Evolutionary conservation across 73 alveolate genomes (phyloP).

Genomic region (Paramecium biaurelia): DNA sequence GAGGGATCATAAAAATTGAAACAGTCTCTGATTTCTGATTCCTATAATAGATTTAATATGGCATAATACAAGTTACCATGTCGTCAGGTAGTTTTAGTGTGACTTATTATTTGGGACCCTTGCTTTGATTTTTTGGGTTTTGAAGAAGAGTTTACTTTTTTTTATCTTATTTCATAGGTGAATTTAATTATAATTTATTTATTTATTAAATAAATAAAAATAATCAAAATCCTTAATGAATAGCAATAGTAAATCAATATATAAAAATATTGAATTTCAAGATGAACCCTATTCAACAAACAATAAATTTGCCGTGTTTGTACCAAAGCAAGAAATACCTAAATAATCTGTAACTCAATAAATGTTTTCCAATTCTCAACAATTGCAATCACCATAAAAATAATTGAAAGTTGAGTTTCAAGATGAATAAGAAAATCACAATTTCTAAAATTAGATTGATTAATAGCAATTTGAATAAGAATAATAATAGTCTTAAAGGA

Average conservation of each 20-base stretch:
- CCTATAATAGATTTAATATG: not conserved
- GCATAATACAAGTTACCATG: constrained; percentile 6
- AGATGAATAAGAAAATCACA: not conserved
- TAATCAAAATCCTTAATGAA: not conserved
- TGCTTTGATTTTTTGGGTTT: not conserved
- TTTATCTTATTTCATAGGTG: not conserved
- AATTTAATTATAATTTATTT: not conserved
- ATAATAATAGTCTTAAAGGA: not conserved
- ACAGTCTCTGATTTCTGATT: constrained; percentile 60
- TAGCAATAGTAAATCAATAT: not conserved
- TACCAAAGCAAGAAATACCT: not conserved
- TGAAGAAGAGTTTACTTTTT: constrained; percentile 2
- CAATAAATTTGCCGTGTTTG: not conserved
- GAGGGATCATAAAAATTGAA: constrained; percentile 61
- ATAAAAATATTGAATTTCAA: not conserved
- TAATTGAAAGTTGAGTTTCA: not conserved
- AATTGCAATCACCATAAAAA: not conserved
- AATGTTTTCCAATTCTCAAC: not conserved
- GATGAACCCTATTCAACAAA: constrained; percentile 14
- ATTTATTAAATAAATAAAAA: not conserved
- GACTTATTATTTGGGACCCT: not conserved
- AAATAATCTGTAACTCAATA: not conserved
- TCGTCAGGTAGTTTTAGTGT: constrained; percentile 59
- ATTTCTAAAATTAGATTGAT: not conserved
- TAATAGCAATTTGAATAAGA: not conserved